Percentiles rank a stretch among this genome's conserved stretches.
Evolutionary conservation across 2,329 filamentous ascomycete species (phyloP).

Genomic region (Coniella lustricola): DNA sequence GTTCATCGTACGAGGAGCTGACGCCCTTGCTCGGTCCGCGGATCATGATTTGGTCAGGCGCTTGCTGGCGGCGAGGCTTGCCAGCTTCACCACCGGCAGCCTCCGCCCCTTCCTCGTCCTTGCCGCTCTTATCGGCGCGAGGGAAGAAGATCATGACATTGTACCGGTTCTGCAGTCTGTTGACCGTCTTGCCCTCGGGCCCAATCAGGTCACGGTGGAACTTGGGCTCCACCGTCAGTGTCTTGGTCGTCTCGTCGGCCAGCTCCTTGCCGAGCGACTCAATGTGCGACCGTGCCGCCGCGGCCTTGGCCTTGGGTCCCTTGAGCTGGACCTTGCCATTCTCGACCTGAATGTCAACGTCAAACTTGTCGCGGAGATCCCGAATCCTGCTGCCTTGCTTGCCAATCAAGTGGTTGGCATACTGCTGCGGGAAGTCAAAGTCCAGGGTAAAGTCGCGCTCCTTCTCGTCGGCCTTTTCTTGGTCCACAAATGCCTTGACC

Average conservation of each 20-base stretch:
- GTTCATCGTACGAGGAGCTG: constrained; percentile 85
- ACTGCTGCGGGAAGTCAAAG: constrained; percentile 94
- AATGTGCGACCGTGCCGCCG: constrained; percentile 78
- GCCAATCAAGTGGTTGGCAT: constrained; percentile 74
- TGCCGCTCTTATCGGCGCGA: constrained; percentile 51
- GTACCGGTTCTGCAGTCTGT: constrained; percentile 86
- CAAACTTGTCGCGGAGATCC: constrained; percentile 59
- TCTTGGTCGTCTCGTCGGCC: constrained; percentile 83
- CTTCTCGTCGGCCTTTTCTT: constrained; percentile 87
- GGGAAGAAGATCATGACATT: constrained; percentile 95
- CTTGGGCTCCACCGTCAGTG: constrained; percentile 85
- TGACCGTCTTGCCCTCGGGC: constrained; percentile 78
- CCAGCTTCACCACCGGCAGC: constrained; percentile 61
- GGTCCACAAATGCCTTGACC: constrained; percentile 71
- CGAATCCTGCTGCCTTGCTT: constrained; percentile 61
- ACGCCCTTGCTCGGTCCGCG: constrained; percentile 90
- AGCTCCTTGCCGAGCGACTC: constrained; percentile 70
- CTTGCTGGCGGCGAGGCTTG: constrained; percentile 63
- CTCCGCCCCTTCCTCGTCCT: constrained; percentile 69
- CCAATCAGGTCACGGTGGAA: constrained; percentile 94
- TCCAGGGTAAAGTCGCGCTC: constrained; percentile 80
- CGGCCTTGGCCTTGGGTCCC: constrained; percentile 90
- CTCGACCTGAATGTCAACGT: constrained; percentile 77
- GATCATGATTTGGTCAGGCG: constrained; percentile 80
- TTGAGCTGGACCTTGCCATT: constrained; percentile 94